Evolutionary conservation across 2,329 filamentous ascomycete genomes (phyloP).

Genomic region (Trichoderma arundinaceum): DNA sequence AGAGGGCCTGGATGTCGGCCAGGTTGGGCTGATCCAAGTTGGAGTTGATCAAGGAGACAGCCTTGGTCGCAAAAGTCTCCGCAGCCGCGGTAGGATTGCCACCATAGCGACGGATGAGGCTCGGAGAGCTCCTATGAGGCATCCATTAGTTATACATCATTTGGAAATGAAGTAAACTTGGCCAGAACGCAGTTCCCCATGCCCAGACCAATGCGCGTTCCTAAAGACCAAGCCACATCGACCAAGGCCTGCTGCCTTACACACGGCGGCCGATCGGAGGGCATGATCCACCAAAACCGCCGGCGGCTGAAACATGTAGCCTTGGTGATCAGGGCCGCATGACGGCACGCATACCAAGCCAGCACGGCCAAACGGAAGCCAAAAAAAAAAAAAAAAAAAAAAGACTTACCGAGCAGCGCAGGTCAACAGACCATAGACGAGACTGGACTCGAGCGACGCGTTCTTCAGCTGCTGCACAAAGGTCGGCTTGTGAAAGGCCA

Average conservation of each 20-base stretch:
- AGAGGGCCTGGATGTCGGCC: constrained; percentile 66
- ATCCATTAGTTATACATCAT: not conserved
- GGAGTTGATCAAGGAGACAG: constrained; percentile 62
- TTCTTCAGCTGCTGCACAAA: constrained; percentile 66
- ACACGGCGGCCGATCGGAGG: constrained; percentile 12
- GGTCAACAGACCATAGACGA: constrained; percentile 63
- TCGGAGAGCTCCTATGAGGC: constrained; percentile 57
- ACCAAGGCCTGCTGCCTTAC: constrained; percentile 2
- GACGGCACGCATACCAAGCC: constrained; percentile 16
- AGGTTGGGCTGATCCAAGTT: constrained; percentile 64
- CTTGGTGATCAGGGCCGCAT: not conserved
- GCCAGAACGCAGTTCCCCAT: no score
- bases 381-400: constrained; percentile 34
- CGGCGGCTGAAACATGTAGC: constrained; percentile 11
- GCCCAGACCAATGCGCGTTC: constrained; percentile 1
- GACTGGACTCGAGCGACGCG: constrained; percentile 59
- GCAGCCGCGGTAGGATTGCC: constrained; percentile 61
- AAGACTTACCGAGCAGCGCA: constrained; percentile 61
- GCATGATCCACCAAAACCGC: constrained; percentile 12
- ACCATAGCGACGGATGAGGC: constrained; percentile 63
- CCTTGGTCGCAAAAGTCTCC: constrained; percentile 65
- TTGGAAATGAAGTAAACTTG: not conserved
- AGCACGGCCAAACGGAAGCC: constrained; percentile 36
- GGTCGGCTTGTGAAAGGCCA: constrained; percentile 67
- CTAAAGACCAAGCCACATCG: not conserved